Percentiles rank a stretch among this genome's conserved stretches.
phyloP scores from a whole-genome alignment of 192 early-diverging fungal species.

The Coemansia sp. region DNA sequence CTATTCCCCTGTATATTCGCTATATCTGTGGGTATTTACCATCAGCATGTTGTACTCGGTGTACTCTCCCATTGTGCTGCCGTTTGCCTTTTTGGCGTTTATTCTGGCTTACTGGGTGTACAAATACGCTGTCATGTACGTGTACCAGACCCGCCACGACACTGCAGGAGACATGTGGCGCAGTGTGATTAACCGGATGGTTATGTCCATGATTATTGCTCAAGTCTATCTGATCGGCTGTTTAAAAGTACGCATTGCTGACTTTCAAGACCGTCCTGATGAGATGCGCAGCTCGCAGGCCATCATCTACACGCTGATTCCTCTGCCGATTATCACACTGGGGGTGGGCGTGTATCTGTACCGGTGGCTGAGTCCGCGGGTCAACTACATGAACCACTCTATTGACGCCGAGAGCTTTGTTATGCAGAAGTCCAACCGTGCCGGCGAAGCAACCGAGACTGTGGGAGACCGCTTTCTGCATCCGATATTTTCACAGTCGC shows the following conservation, averaged over 20 bases:
- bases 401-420: slow-evolving; percentile 45
- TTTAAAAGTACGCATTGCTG: slow-evolving; percentile 50
- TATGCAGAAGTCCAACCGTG: slow-evolving; percentile 17
- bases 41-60: slow-evolving; percentile 70
- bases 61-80: slow-evolving; percentile 65
- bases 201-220: slow-evolving; percentile 63
- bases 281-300: slow-evolving; percentile 37
- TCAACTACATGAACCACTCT: slow-evolving; percentile 58
- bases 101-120: slow-evolving; percentile 65
- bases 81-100: slow-evolving; percentile 65
- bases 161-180: slow-evolving; percentile 74
- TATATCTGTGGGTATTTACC: slow-evolving; percentile 69
- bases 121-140: slow-evolving; percentile 74
- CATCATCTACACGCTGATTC: slow-evolving; percentile 55
- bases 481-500: slow-evolving; percentile 60
- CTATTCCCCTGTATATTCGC: slow-evolving; percentile 65
- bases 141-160: slow-evolving; percentile 68
- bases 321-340: slow-evolving; percentile 62
- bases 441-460: slow-evolving; percentile 18
- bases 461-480: slow-evolving; percentile 64
- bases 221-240: slow-evolving; percentile 67
- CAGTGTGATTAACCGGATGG: slow-evolving; percentile 64
- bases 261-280: slow-evolving; percentile 51
- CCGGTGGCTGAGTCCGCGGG: slow-evolving; percentile 52
- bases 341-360: slow-evolving; percentile 54